phyloP scores from a whole-genome alignment of 441 rosid species.

The Croton setiger region DNA sequence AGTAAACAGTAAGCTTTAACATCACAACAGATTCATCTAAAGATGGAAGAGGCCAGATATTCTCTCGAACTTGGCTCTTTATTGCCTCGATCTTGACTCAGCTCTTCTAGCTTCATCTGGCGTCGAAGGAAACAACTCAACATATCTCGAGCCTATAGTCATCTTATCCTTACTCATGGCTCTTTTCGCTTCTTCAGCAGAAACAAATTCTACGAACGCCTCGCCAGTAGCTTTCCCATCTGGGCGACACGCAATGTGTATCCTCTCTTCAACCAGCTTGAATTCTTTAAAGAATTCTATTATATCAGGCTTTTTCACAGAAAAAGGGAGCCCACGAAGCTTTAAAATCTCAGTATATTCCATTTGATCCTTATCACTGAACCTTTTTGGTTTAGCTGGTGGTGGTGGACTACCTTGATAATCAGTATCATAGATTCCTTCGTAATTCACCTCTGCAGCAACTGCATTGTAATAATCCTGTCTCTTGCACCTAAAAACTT shows the following conservation, averaged over 20 bases:
- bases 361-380: conserved; percentile 60
- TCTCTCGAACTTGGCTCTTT: conserved; percentile 17
- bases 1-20: conserved; percentile 1
- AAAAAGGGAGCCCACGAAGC: conserved; percentile 88
- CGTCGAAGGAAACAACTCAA: conserved; percentile 77
- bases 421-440: conserved; percentile 67
- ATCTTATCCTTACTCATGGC: conserved; percentile 89
- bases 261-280: conserved; percentile 53
- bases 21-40: conserved; percentile 11
- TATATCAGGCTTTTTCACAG: conserved; percentile 60
- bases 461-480: conserved; percentile 82
- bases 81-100: conserved; percentile 79
- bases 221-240: conserved; percentile 96
- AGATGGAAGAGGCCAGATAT: not conserved
- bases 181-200: conserved; percentile 67
- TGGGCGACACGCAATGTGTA: conserved; percentile 78
- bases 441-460: conserved; percentile 75
- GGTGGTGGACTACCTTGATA: conserved; percentile 67
- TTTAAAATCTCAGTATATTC: conserved; percentile 73
- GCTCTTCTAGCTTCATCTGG: conserved; percentile 79
- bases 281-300: conserved; percentile 62
- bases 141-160: conserved; percentile 80
- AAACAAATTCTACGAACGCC: conserved; percentile 76
- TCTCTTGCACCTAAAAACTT: conserved; percentile 80
- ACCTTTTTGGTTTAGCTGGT: conserved; percentile 63